These are phyloP conservation scores for Cucurbitaria berberidis DNA, from an alignment of 2,329 filamentous ascomycete genomes.

Conservation along the genomic window DNA sequence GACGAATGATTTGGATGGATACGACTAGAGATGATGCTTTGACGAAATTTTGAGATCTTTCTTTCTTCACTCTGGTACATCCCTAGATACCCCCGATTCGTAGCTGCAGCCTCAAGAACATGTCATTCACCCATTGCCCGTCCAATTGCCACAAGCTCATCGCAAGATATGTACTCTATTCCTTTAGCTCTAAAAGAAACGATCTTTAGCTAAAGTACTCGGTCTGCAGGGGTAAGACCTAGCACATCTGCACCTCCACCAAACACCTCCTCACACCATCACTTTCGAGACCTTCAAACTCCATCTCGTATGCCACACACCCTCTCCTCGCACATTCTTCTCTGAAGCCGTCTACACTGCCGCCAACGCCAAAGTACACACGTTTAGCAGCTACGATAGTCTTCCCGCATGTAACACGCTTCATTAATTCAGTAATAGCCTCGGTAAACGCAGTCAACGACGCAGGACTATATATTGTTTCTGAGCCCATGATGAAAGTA, in stretches of 20 bases:
- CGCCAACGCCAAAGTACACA: conserved; percentile 84
- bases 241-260: conserved; percentile 53
- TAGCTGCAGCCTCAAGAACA: background rate
- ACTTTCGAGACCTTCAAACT: conserved; percentile 54
- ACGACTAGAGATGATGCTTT: background rate
- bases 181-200: too few relatives aligned
- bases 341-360: conserved; percentile 77
- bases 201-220: too few relatives aligned
- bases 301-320: conserved; percentile 56
- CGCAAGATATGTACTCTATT: too few relatives aligned
- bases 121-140: background rate
- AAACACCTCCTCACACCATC: conserved; percentile 55
- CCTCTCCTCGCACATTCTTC: conserved; percentile 51
- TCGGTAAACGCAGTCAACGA: conserved; percentile 72
- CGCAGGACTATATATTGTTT: conserved; percentile 83
- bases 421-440: conserved; percentile 66
- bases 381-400: conserved; percentile 77
- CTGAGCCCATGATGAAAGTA: conserved; percentile 68
- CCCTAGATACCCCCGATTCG: conserved; percentile 7
- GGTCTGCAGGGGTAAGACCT: background rate
- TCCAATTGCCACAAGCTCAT: too few relatives aligned
- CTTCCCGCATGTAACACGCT: conserved; percentile 59
- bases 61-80: background rate
- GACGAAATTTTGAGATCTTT: background rate
- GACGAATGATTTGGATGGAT: background rate